Conservation (phyloP, 2,329 filamentous ascomycete genomes). For the Colletotrichum ledebouriae region DNA sequence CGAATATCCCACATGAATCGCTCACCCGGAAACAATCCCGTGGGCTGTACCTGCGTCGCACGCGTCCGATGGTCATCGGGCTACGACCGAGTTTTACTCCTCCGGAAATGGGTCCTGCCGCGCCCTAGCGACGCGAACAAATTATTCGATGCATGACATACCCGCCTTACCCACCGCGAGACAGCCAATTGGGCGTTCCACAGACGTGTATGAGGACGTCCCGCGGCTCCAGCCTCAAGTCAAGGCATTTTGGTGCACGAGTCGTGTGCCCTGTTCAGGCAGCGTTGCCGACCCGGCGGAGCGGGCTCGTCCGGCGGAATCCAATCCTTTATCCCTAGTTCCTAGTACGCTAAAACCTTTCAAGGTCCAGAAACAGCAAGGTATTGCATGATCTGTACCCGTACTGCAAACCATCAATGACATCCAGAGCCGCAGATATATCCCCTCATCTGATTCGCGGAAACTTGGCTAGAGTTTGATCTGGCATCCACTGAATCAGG, state of each 20-base stretch:
- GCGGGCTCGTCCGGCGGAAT: conserved; percentile 3
- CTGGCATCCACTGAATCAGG: too few relatives aligned
- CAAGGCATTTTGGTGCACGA: background rate
- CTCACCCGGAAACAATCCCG: too few relatives aligned
- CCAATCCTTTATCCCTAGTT: too few relatives aligned
- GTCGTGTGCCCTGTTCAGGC: conserved; percentile 3
- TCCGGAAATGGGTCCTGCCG: background rate
- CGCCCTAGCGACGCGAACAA: background rate
- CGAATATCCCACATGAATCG: too few relatives aligned
- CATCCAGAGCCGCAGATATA: too few relatives aligned
- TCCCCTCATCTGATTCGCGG: too few relatives aligned
- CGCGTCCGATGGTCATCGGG: background rate
- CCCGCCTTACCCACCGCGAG: background rate
- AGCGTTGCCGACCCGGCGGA: background rate
- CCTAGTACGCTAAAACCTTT: too few relatives aligned
- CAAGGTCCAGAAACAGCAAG: background rate
- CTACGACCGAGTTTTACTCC: background rate
- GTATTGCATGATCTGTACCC: too few relatives aligned
- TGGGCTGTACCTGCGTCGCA: too few relatives aligned
- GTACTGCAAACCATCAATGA: too few relatives aligned
- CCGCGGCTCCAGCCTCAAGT: too few relatives aligned
- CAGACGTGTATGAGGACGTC: background rate
- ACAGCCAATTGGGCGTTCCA: background rate
- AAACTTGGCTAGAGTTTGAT: too few relatives aligned
- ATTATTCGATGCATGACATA: background rate